Evolutionary conservation across 176 grass and related monocot species (phyloP), one percentile per base, ranked within the genome.

Genomic region (Chloris gayana): DNA sequence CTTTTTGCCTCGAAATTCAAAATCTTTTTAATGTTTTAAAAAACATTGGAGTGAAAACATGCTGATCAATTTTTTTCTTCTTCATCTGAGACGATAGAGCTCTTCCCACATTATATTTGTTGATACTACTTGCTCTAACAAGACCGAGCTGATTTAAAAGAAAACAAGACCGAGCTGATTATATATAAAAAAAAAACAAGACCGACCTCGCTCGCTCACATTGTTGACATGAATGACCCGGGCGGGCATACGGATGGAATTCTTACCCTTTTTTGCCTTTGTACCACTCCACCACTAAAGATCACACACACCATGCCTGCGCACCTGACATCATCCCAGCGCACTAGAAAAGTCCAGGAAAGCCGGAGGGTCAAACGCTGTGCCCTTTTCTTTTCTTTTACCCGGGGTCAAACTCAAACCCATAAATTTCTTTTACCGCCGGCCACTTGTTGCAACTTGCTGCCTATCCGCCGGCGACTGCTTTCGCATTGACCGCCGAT

Each of bases 361-460:
- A 47, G 47, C 46, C 18, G 50, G 69, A 51, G 29, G 25, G 76
- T 76, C 76, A 84, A 84, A 64, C 8, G 68, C 68, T 57, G 86
- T 84, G 62, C 60, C 46, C 14, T 17, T 49, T 49, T 49, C 50
- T 54, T 54, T 54, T 22, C 33, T 84, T 63, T 58, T 49, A 0
- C 1, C n/a, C n/a, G 1, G 49, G 62, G 76, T 88, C 87, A 80
- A 87, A 25, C 53, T 4, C 13, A 19, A n/a, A 58, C 65, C 22
- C 63, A 54, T 38, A 67, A 6, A 31, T 0, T 13, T 15, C 24
- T 59, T 21, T 64, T 58, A 38, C 25, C 59, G 59, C 19, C 75
- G 60, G 39, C 29, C 53, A 45, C 42, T 68, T 69, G 72, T 14
- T 46, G 26, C 27, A 25, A 9, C 51, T 58, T 35, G 53, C 51